Conservation (phyloP, 2,329 filamentous ascomycete genomes). For the Sporothrix euskadiensis region DNA sequence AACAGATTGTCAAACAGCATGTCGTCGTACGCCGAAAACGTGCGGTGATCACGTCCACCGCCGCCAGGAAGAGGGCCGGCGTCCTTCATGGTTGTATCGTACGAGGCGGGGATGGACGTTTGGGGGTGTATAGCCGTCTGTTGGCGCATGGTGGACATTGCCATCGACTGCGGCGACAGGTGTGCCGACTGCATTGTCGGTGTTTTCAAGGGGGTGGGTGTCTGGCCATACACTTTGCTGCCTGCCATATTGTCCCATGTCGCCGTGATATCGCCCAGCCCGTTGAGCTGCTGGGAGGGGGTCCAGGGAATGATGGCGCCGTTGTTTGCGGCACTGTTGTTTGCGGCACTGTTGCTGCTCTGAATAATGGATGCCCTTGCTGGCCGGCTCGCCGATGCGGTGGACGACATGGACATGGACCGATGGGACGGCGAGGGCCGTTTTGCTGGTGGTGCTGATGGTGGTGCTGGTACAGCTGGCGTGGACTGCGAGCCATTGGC, state of each 20-base stretch:
- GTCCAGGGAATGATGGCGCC: not conserved
- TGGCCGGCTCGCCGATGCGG: not conserved
- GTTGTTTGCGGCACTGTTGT: not conserved
- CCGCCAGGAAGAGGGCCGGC: not conserved
- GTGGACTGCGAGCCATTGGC: not conserved
- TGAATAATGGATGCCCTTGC: not conserved
- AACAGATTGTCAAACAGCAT: slow-evolving; percentile 13
- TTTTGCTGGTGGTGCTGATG: not conserved
- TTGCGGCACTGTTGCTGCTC: not conserved
- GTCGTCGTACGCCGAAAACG: not conserved
- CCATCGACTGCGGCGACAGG: not conserved
- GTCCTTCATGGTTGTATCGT: slow-evolving; percentile 3
- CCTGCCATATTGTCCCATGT: not conserved
- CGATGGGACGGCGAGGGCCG: not conserved
- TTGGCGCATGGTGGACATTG: not conserved
- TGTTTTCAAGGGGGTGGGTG: not conserved
- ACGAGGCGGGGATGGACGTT: not conserved
- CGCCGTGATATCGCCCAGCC: not conserved
- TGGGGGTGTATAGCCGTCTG: not conserved
- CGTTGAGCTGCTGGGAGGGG: not conserved
- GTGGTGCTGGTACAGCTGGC: not conserved
- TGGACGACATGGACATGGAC: slow-evolving; percentile 6
- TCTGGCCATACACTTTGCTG: not conserved
- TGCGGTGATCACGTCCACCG: not conserved
- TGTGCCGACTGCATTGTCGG: not conserved